Base-by-base conservation (phyloP, 139 green algal genomes). In the Pleodorina starrii region DNA sequence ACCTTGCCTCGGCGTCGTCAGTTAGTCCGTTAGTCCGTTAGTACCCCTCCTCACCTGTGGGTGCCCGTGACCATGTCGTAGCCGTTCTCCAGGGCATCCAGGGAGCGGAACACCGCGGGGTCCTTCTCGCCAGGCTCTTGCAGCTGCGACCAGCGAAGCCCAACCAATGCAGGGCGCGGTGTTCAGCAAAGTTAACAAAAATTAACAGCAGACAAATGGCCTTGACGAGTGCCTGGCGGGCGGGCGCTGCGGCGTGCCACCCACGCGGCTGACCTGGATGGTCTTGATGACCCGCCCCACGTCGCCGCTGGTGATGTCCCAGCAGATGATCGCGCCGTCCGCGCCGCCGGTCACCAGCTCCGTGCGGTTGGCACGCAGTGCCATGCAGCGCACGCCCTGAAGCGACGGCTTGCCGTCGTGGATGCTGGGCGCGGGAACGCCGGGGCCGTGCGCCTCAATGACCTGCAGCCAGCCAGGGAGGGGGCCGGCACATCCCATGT, bases 321-420 rank as follows among this genome's bases (percentile, higher is more conserved):
- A 94, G 17, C 74, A 84, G n/a, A 94, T 86, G 40, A 95, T 72
- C 48, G 50, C 59, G 1, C 94, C 93, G 68, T 95, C 92, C n/a
- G 91, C 90, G 21, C 93, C 93, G 5, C 90, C 93, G 9, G 66
- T 94, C 16, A 92, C 85, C 59, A 95, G 89, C 88, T 95, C 93
- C 25, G 92, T 93, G 90, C 51, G 89, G 86, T 89, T 91, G 12
- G 76, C 87, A 25, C 91, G 83, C n/a, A 94, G 76, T 19, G 81
- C 91, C 88, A 96, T 86, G 11, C 54, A 88, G 32, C 94, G 89
- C 50, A 96, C 92, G 17, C 94, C 94, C 44, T 93, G 84, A 74
- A 95, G 86, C 17, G 83, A 57, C 2, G 66, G 84, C 48, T 85
- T 86, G 21, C 93, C 91, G 74, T 95, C 85, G 71, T 92, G 90